These are phyloP conservation scores for Apiospora kogelbergensis DNA, from an alignment of 2,329 filamentous ascomycete genomes.

Conservation along the genomic window DNA sequence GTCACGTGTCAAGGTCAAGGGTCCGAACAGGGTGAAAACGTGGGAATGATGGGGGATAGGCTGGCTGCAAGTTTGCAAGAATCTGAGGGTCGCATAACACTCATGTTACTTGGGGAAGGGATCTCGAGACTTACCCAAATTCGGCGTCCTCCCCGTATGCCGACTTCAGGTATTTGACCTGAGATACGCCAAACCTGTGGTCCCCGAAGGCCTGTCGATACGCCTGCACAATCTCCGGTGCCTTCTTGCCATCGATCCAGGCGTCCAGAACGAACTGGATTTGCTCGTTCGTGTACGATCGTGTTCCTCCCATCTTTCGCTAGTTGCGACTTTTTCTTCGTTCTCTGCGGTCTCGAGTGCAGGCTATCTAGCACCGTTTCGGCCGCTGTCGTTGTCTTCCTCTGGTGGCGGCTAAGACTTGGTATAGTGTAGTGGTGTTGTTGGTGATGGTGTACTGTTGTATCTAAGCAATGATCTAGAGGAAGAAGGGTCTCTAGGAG, in stretches of 20 bases:
- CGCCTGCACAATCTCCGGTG: constrained; percentile 10
- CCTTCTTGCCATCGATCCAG: constrained; percentile 7
- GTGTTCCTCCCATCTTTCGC: constrained; percentile 13
- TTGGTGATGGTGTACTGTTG: background rate
- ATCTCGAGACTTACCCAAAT: constrained; percentile 13
- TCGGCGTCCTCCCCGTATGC: constrained; percentile 3
- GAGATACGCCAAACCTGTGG: constrained; percentile 1
- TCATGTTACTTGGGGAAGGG: background rate
- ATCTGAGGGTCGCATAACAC: background rate
- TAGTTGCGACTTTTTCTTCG: background rate
- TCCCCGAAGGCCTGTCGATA: constrained; percentile 10
- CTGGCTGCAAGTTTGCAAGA: background rate
- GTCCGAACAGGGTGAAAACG: background rate
- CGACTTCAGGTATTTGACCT: constrained; percentile 13
- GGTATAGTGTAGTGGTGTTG: background rate
- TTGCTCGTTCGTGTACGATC: constrained; percentile 20
- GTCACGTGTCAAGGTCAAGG: constrained; percentile 11
- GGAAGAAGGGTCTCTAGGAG: background rate
- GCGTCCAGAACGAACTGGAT: constrained; percentile 20
- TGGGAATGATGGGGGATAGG: background rate
- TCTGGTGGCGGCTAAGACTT: background rate
- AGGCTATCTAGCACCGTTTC: background rate
- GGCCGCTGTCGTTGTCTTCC: background rate
- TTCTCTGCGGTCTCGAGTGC: background rate
- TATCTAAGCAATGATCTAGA: background rate